A percentile compares a stretch with the other conserved stretches of the same genome.
phyloP scores from a whole-genome alignment of 768 basidiomycete genomes.

The Coprinopsis strossmayeri region DNA sequence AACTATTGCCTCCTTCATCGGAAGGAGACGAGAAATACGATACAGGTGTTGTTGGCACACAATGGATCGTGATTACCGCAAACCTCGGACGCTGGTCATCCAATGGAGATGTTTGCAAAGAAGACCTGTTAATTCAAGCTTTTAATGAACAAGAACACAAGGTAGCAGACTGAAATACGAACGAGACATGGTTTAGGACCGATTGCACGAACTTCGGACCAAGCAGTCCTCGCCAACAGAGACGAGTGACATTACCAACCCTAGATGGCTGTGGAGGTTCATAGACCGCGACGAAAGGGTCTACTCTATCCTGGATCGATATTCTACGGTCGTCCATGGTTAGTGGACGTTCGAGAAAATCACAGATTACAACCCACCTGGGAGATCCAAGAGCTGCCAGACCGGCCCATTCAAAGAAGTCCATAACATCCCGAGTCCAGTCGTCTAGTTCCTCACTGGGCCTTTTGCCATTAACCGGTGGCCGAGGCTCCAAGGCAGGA shows the following conservation, averaged over 20 bases:
- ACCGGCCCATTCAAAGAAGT: conserved; percentile 69
- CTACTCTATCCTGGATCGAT: conserved; percentile 53
- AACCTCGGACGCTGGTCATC: conserved; percentile 21
- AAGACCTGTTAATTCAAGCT: no score
- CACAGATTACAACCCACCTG: no score
- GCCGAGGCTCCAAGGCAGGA: not conserved
- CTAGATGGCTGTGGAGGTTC: conserved; percentile 39
- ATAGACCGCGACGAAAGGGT: conserved; percentile 67
- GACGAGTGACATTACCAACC: conserved; percentile 41
- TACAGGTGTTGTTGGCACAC: conserved; percentile 34
- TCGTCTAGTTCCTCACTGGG: conserved; percentile 36
- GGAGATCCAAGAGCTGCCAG: conserved; percentile 63
- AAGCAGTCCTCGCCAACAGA: conserved; percentile 60
- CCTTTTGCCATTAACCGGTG: not conserved
- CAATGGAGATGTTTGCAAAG: conserved; percentile 9
- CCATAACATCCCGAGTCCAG: conserved; percentile 37
- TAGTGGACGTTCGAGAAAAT: no score
- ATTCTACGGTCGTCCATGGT: no score
- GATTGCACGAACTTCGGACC: conserved; percentile 44
- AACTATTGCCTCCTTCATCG: conserved; percentile 9
- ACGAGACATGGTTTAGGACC: conserved; percentile 42
- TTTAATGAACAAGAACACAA: no score
- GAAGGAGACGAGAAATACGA: conserved; percentile 43
- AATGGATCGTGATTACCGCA: conserved; percentile 38
- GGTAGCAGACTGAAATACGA: conserved; percentile 14